A percentile compares a stretch with the other conserved stretches of the same genome.
phyloP scores from a whole-genome alignment of 495 filamentous ascomycete genomes.

The Penicillium nucicola region DNA sequence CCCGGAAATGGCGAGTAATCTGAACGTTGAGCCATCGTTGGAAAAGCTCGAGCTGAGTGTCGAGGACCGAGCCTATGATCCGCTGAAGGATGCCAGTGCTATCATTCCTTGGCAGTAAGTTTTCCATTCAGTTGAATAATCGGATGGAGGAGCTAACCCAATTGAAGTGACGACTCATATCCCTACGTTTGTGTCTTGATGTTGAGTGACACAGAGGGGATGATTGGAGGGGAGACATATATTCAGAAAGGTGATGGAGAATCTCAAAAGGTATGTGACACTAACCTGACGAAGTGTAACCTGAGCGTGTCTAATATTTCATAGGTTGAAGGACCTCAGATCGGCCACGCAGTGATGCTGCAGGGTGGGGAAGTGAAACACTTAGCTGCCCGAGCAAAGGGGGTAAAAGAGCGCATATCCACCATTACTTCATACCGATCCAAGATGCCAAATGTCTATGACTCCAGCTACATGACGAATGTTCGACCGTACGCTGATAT shows the following conservation, averaged over 20 bases:
- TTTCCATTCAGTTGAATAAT: not conserved
- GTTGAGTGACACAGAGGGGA: constrained; percentile 30
- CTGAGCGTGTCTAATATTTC: no score
- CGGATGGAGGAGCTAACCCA: not conserved
- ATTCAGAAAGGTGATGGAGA: constrained; percentile 26
- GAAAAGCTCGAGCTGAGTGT: constrained; percentile 7
- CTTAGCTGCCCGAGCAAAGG: constrained; percentile 25
- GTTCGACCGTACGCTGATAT: constrained; percentile 27
- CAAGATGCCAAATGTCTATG: constrained; percentile 17
- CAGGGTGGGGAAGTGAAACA: constrained; percentile 34
- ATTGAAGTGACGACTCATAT: constrained; percentile 28
- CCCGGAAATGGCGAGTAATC: constrained; percentile 15
- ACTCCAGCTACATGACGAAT: constrained; percentile 31
- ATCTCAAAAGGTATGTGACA: constrained; percentile 25
- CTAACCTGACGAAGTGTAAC: no score
- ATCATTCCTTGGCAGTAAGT: constrained; percentile 36
- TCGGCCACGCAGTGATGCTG: constrained; percentile 25
- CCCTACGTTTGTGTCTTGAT: constrained; percentile 35
- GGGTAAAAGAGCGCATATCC: constrained; percentile 29
- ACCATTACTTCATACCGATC: constrained; percentile 33
- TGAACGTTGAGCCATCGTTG: constrained; percentile 18
- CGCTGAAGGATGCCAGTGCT: constrained; percentile 13
- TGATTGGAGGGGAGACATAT: constrained; percentile 36
- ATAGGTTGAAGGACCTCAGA: constrained; percentile 24
- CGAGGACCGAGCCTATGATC: constrained; percentile 14